phyloP scores from a whole-genome alignment of 352 stramenopile species.

The Globisporangium nodosum region DNA sequence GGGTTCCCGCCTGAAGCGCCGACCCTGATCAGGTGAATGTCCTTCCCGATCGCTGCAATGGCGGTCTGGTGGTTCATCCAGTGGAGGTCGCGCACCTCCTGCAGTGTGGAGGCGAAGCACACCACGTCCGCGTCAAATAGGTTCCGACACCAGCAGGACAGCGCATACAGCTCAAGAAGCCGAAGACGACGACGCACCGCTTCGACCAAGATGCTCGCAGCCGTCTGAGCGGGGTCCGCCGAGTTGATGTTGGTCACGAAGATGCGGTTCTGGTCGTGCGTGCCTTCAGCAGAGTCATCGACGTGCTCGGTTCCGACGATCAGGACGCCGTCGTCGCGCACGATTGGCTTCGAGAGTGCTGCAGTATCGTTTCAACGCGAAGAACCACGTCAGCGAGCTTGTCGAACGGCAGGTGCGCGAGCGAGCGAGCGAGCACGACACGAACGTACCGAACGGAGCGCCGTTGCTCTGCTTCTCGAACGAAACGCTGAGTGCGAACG shows the following conservation, averaged over 20 bases:
- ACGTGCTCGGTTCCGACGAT: constrained; percentile 59
- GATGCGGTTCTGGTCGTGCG: constrained; percentile 39
- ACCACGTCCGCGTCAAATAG: neutral
- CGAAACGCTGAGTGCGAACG: constrained; percentile 18
- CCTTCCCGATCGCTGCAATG: constrained; percentile 58
- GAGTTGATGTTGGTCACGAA: constrained; percentile 51
- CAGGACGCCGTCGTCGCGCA: constrained; percentile 67
- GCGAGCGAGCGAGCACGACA: neutral
- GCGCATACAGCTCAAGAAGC: too few relatives aligned
- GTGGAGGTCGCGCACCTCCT: constrained; percentile 73
- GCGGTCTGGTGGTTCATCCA: constrained; percentile 47
- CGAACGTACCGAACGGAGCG: constrained; percentile 32
- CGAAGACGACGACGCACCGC: constrained; percentile 21
- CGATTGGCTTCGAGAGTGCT: constrained; percentile 73
- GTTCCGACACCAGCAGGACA: neutral
- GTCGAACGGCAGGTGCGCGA: neutral
- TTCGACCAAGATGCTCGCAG: constrained; percentile 30
- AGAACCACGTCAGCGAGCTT: neutral
- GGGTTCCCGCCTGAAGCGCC: constrained; percentile 13
- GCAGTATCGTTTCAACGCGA: constrained; percentile 1
- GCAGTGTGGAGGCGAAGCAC: neutral
- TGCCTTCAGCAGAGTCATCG: neutral
- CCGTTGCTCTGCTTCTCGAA: constrained; percentile 28
- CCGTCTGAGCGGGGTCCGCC: constrained; percentile 14
- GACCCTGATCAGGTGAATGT: constrained; percentile 61